A percentile compares a stretch with the other conserved stretches of the same genome.
Conservation (phyloP, 176 grass and related monocot genomes). For the Sorghum bicolor region Sorghum_bicolor_NCBIv3 NC_012875.2:60357001-60357500, state of each 20-base stretch:
- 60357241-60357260: not conserved
- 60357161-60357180: not conserved
- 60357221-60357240: not conserved
- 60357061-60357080: slow-evolving; percentile 96
- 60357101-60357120: slow-evolving; percentile 29
- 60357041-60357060: slow-evolving; percentile 97
- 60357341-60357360: slow-evolving; percentile 1
- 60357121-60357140: slow-evolving; percentile 18
- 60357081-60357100: slow-evolving; percentile 95
- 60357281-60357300: not conserved
- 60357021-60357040: slow-evolving; percentile 97
- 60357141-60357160: slow-evolving; percentile 1
- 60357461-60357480: slow-evolving; percentile 15
- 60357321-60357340: slow-evolving; percentile 18
- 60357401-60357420: slow-evolving; percentile 98
- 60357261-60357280: not conserved
- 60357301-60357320: slow-evolving; percentile 14
- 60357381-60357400: slow-evolving; percentile 77
- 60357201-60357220: not conserved
- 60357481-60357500: not conserved
- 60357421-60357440: slow-evolving; percentile 96
- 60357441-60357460: slow-evolving; percentile 97
- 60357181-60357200: not conserved
- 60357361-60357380: not conserved
- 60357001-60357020: slow-evolving; percentile 21